Evolutionary conservation across 192 early-diverging fungal species (phyloP).

Genomic region (Jimgerdemannia flammicorona): DNA sequence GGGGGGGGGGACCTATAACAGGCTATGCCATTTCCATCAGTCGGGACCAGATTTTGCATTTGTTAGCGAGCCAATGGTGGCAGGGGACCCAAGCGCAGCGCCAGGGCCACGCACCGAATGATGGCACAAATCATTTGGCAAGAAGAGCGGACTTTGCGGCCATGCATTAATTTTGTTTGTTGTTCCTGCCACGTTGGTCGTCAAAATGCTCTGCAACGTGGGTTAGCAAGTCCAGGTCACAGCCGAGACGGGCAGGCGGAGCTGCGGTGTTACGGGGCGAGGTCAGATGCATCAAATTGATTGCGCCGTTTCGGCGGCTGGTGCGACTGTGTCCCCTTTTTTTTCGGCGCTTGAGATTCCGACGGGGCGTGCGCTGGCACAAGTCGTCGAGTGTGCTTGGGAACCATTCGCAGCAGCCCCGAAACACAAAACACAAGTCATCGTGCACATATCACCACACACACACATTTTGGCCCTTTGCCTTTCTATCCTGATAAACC

Average conservation of each 20-base stretch:
- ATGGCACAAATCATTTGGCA: neutral
- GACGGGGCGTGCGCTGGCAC: neutral
- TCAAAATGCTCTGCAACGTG: neutral
- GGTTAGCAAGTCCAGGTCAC: neutral
- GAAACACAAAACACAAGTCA: neutral
- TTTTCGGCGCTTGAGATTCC: neutral
- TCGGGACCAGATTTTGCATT: neutral
- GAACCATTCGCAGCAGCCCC: neutral
- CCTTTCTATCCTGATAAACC: neutral
- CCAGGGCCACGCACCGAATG: neutral
- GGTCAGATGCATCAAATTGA: neutral
- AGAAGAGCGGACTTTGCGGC: neutral
- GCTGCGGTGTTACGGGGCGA: neutral
- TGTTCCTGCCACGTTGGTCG: neutral
- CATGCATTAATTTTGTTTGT: neutral
- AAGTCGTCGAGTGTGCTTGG: neutral
- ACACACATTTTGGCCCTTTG: neutral
- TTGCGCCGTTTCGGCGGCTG: neutral
- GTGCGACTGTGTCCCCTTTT: neutral
- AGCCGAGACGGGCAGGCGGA: neutral
- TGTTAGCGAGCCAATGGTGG: neutral
- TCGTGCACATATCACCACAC: neutral
- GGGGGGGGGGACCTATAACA: neutral
- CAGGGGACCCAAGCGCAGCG: neutral
- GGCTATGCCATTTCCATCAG: neutral